phyloP scores from a whole-genome alignment of 768 basidiomycete genomes.

The Ephemerocybe angulata region DNA sequence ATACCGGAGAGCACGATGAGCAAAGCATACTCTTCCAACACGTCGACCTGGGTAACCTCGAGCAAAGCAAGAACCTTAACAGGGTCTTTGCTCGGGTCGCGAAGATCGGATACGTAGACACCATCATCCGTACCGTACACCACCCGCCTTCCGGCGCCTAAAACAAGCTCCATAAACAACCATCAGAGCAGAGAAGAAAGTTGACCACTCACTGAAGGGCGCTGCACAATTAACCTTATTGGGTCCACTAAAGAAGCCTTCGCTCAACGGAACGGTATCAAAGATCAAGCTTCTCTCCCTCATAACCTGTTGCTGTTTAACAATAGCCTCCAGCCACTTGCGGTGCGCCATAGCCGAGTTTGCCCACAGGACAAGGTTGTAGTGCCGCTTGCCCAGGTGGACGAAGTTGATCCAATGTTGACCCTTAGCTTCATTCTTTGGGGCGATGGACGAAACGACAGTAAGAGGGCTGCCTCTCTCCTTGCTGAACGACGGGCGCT shows the following conservation, averaged over 20 bases:
- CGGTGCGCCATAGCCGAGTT: slow-evolving; percentile 77
- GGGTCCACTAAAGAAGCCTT: slow-evolving; percentile 80
- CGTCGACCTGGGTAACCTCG: slow-evolving; percentile 93
- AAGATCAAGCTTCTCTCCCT: slow-evolving; percentile 84
- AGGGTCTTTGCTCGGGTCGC: slow-evolving; percentile 73
- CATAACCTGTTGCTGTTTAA: slow-evolving; percentile 83
- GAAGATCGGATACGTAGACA: slow-evolving; percentile 88
- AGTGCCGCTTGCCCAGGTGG: slow-evolving; percentile 89
- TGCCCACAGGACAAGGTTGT: slow-evolving; percentile 90
- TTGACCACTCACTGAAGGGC: slow-evolving; percentile 66
- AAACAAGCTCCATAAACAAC: slow-evolving; percentile 5
- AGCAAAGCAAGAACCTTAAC: slow-evolving; percentile 84
- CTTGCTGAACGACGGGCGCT: slow-evolving; percentile 41
- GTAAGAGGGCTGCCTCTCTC: slow-evolving; percentile 31
- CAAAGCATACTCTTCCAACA: slow-evolving; percentile 92
- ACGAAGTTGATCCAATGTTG: slow-evolving; percentile 92
- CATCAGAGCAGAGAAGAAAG: background rate
- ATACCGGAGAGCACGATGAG: slow-evolving; percentile 97
- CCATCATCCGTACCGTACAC: slow-evolving; percentile 98
- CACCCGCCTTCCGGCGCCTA: slow-evolving; percentile 79
- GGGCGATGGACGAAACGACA: slow-evolving; percentile 46
- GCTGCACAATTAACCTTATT: slow-evolving; percentile 94
- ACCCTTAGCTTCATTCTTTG: slow-evolving; percentile 66
- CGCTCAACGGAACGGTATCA: slow-evolving; percentile 78
- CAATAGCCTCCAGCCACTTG: slow-evolving; percentile 93